Evolutionary conservation across 2,329 filamentous ascomycete genomes (phyloP).

Genomic region (Clarireedia hainanense): DNA sequence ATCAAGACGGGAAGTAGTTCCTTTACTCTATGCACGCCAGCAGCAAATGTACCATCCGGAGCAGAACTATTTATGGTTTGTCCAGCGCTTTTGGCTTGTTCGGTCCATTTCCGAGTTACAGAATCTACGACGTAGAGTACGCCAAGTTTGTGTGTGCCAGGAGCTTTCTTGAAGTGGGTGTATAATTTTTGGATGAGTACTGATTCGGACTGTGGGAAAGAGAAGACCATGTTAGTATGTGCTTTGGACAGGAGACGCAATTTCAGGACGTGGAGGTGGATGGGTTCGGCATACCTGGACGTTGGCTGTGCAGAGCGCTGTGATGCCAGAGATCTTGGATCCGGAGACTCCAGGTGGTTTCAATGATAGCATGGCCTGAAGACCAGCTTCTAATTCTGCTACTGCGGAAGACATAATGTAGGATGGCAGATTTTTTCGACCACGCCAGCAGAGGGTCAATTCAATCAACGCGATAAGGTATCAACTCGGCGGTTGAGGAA

Average conservation of each 20-base stretch:
- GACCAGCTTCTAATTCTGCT: conserved; percentile 80
- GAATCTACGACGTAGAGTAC: conserved; percentile 99
- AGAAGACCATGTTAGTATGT: conserved; percentile 13
- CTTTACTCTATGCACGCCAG: conserved; percentile 92
- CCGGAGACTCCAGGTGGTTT: conserved; percentile 93
- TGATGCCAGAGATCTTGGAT: conserved; percentile 83
- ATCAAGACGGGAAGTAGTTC: conserved; percentile 90
- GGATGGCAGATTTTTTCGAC: conserved; percentile 5
- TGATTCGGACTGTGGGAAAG: conserved; percentile 68
- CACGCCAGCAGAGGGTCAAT: conserved; percentile 9
- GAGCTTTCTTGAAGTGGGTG: conserved; percentile 93
- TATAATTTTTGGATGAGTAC: conserved; percentile 93
- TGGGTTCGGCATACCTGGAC: conserved; percentile 62
- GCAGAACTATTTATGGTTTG: conserved; percentile 75
- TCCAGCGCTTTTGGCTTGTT: conserved; percentile 80
- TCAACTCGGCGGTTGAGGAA: not conserved
- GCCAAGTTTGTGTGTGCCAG: conserved; percentile 92
- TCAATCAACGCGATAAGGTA: conserved; percentile 9
- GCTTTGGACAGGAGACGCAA: not conserved
- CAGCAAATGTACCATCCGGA: conserved; percentile 86
- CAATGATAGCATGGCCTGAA: conserved; percentile 84
- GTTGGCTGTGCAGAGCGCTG: conserved; percentile 78
- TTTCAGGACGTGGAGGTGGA: not conserved
- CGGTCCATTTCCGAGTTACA: conserved; percentile 97
- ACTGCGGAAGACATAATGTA: conserved; percentile 69